Conservation (phyloP, 2,329 filamentous ascomycete genomes). For the Alternaria novae-zelandiae region DNA sequence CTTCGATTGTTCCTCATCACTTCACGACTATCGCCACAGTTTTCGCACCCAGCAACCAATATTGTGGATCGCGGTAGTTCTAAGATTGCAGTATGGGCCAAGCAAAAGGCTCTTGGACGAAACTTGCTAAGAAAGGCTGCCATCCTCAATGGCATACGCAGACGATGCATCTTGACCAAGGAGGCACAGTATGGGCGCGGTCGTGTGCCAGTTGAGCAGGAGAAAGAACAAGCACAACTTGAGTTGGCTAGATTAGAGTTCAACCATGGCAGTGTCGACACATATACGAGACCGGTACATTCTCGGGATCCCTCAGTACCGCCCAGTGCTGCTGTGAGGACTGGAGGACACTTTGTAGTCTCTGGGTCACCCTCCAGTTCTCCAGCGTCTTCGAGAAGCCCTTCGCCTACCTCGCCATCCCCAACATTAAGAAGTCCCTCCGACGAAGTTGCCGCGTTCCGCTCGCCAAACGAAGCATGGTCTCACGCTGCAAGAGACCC, state of each 20-base stretch:
- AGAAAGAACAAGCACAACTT: conserved; percentile 40
- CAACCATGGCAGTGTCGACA: conserved; percentile 40
- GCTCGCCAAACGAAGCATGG: conserved; percentile 45
- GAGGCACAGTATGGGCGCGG: conserved; percentile 24
- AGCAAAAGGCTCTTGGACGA: conserved; percentile 55
- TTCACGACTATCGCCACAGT: conserved; percentile 72
- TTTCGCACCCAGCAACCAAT: conserved; percentile 72
- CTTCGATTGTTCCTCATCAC: conserved; percentile 69
- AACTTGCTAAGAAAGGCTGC: conserved; percentile 69
- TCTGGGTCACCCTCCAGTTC: conserved; percentile 23
- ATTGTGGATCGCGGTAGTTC: conserved; percentile 68
- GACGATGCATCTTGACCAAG: conserved; percentile 41
- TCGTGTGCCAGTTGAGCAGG: conserved; percentile 34
- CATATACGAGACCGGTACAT: conserved; percentile 36
- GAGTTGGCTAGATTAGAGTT: conserved; percentile 41
- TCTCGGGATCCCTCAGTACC: conserved; percentile 19
- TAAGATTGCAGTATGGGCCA: conserved; percentile 56
- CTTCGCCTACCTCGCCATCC: conserved; percentile 24
- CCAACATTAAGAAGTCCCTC: conserved; percentile 8
- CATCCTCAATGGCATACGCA: conserved; percentile 67
- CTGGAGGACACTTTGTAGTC: conserved; percentile 21
- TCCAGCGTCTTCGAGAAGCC: conserved; percentile 23
- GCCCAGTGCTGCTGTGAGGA: conserved; percentile 17
- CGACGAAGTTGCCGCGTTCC: conserved; percentile 16
- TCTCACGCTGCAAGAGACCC: conserved; percentile 25